Base-by-base conservation (phyloP, 768 basidiomycete genomes). In the Lepiota brunneoincarnata region DNA sequence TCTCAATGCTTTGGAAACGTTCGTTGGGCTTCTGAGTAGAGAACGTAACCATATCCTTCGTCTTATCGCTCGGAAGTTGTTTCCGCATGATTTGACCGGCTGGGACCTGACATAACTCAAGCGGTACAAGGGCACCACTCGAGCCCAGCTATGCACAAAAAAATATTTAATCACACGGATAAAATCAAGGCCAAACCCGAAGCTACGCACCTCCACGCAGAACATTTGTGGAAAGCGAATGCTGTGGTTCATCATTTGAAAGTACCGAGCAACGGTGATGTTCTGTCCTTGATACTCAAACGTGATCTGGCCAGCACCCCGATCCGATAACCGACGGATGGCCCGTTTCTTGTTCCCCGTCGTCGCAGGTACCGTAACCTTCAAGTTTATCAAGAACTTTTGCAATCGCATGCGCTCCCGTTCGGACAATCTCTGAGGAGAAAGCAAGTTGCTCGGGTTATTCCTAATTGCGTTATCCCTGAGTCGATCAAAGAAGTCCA, bases 21-120 rank as follows among this genome's bases (percentile, higher is more conserved):
- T 84, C 81, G 0, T 60, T 52, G 0, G 89, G 89, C 39, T 65
- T 78, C 71, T 81, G 83, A 0, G 85, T 87, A 0, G 89, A 78
- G 56, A 91, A 91, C 0, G 75, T 75, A 0, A 90, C 73, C 2
- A 91, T 77, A 1, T 77, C 74, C 47, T 76, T 79, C 0, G 83
- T 84, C 61, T 83, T 82, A 41, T 87, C 82, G 0, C 82, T 73
- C 0, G 89, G 86, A 0, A 91, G 71, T 51, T 87, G 83, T 60
- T 84, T 88, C 31, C 80, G 74, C 72, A 87, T 79, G 36, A 89
- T 80, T 60, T 91, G 89, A 0, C 88, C 89, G 0, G 74, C 63
- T 0, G 77, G 73, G 2, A 91, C 84, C 0, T 63, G 67, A 61
- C 89, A 91, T 1, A 82, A 65, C 59, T 91, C 89, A 0, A 91